A percentile compares a stretch with the other conserved stretches of the same genome.
phyloP scores from a whole-genome alignment of 306 rosid genomes.

The Oxytropis ochrocephala region DNA sequence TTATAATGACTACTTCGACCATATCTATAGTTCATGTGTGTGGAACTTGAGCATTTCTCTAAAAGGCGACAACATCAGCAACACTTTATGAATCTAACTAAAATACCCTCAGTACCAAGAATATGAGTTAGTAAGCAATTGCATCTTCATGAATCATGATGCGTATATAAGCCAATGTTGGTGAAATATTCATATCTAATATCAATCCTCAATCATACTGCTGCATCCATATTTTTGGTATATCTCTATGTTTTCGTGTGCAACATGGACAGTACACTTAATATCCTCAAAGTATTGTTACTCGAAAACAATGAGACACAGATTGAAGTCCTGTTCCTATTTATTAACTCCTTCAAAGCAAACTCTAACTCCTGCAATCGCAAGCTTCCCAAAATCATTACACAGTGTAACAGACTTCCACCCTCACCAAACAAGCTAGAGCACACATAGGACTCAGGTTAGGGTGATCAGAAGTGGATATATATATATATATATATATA shows the following conservation, averaged over 20 bases:
- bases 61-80: not conserved
- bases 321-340: not conserved
- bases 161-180: not conserved
- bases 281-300: not conserved
- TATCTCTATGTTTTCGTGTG: not conserved
- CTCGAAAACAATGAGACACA: not conserved
- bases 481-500: not conserved
- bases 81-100: not conserved
- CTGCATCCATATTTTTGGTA: not conserved
- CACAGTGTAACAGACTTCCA: not conserved
- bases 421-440: not conserved
- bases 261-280: not conserved
- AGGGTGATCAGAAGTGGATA: not conserved
- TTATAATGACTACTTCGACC: no score
- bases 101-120: not conserved
- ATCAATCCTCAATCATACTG: not conserved
- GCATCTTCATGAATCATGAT: not conserved
- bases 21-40: no score
- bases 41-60: not conserved
- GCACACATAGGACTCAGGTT: not conserved
- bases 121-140: not conserved
- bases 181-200: not conserved
- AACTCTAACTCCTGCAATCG: not conserved
- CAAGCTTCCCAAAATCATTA: not conserved
- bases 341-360: not conserved